These are phyloP conservation scores for Pyricularia pennisetigena DNA, from an alignment of 2,329 filamentous ascomycete species.

Conservation along the genomic window DNA sequence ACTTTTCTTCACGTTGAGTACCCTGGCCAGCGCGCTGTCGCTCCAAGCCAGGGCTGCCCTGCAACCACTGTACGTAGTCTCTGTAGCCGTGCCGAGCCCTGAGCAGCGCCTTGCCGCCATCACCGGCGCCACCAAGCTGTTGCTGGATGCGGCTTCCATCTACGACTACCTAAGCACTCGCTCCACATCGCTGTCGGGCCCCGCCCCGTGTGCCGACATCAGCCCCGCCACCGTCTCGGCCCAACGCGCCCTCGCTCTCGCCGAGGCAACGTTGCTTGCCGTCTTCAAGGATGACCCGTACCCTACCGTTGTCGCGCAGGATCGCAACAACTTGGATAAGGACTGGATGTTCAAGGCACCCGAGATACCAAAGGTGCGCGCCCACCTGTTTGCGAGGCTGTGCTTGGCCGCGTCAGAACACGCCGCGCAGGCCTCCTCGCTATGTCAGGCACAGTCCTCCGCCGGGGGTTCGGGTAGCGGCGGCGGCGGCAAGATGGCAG, in stretches of 20 bases:
- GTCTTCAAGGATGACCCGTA: slow-evolving; percentile 95
- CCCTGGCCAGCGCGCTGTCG: slow-evolving; percentile 65
- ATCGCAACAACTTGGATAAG: slow-evolving; percentile 70
- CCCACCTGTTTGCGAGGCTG: slow-evolving; percentile 76
- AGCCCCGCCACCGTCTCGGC: slow-evolving; percentile 41
- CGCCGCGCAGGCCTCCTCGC: slow-evolving; percentile 58
- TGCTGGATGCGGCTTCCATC: slow-evolving; percentile 70
- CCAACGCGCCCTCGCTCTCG: slow-evolving; percentile 59
- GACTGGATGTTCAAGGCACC: slow-evolving; percentile 97
- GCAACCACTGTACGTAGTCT: slow-evolving; percentile 60
- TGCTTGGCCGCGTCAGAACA: slow-evolving; percentile 86
- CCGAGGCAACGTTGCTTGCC: slow-evolving; percentile 82
- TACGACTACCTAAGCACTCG: slow-evolving; percentile 61
- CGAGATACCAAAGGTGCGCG: slow-evolving; percentile 78
- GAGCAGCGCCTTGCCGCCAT: slow-evolving; percentile 64
- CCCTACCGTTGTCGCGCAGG: slow-evolving; percentile 69
- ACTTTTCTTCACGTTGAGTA: slow-evolving; percentile 66
- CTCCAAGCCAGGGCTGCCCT: slow-evolving; percentile 64
- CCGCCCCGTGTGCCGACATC: slow-evolving; percentile 42
- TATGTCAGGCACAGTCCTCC: slow-evolving; percentile 30
- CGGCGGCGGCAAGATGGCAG: not conserved
- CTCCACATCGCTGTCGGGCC: slow-evolving; percentile 26
- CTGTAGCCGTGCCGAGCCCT: slow-evolving; percentile 46
- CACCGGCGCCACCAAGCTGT: slow-evolving; percentile 62
- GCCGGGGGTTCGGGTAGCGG: slow-evolving; percentile 17